Conservation (phyloP, 1,284 basidiomycete genomes). For the Chondrostereum purpureum region DNA sequence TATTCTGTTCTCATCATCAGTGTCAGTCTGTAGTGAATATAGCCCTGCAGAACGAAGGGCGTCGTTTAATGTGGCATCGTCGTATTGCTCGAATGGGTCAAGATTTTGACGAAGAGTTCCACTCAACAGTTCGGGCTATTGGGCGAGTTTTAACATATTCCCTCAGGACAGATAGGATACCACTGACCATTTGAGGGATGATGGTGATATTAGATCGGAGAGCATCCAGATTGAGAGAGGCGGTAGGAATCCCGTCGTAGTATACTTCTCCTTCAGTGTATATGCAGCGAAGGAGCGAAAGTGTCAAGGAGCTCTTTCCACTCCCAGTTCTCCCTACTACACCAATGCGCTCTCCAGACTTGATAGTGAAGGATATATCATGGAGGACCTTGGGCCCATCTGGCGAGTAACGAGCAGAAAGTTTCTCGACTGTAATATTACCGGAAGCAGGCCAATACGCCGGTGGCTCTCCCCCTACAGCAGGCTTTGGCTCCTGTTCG, state of each 20-base stretch:
- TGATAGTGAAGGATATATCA: slow-evolving; percentile 47
- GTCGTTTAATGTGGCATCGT: slow-evolving; percentile 56
- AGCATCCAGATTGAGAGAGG: slow-evolving; percentile 57
- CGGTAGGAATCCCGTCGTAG: slow-evolving; percentile 42
- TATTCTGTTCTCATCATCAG: slow-evolving; percentile 39
- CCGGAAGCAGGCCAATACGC: slow-evolving; percentile 79
- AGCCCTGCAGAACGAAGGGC: slow-evolving; percentile 51
- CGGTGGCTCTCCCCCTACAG: slow-evolving; percentile 50
- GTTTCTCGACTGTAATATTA: slow-evolving; percentile 52
- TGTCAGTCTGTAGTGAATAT: slow-evolving; percentile 44
- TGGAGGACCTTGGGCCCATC: slow-evolving; percentile 50
- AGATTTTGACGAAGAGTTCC: slow-evolving; percentile 54
- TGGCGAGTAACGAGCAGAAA: slow-evolving; percentile 52
- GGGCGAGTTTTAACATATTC: slow-evolving; percentile 22
- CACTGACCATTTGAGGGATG: slow-evolving; percentile 45
- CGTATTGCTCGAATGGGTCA: slow-evolving; percentile 69
- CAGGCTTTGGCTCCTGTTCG: slow-evolving; percentile 61
- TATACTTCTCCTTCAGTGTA: slow-evolving; percentile 50
- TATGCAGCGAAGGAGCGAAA: slow-evolving; percentile 50
- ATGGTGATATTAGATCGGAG: slow-evolving; percentile 59
- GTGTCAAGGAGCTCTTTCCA: slow-evolving; percentile 56
- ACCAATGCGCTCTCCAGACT: slow-evolving; percentile 56
- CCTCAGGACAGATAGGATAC: slow-evolving; percentile 22
- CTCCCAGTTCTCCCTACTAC: slow-evolving; percentile 69
- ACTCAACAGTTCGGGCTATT: slow-evolving; percentile 62